A percentile compares a stretch with the other conserved stretches of the same genome.
These are phyloP conservation scores for Polygonum maritimum DNA, from an alignment of 148 eudicot species.

Conservation along the genomic window DNA sequence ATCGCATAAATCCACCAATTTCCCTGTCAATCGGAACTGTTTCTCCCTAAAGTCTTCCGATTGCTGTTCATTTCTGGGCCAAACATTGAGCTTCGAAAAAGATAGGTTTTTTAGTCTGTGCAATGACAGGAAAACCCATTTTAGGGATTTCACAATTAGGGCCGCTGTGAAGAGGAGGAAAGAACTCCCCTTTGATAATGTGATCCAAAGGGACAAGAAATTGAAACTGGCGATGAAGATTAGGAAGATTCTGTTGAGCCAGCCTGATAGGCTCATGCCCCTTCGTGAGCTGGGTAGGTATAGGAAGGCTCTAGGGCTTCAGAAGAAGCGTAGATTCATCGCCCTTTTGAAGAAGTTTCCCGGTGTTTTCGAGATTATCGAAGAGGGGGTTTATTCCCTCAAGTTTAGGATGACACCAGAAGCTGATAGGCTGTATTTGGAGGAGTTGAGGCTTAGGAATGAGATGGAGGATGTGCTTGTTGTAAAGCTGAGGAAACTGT, in stretches of 20 bases:
- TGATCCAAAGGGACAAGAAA: constrained; percentile 89
- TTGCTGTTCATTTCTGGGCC: constrained; percentile 44
- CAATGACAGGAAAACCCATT: constrained; percentile 33
- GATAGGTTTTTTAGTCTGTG: constrained; percentile 20
- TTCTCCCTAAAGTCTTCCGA: constrained; percentile 17
- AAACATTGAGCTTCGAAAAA: constrained; percentile 23
- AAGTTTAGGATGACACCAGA: constrained; percentile 78
- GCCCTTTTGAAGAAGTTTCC: constrained; percentile 86
- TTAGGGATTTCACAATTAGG: constrained; percentile 34
- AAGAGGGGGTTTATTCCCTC: constrained; percentile 84
- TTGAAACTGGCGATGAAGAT: constrained; percentile 74
- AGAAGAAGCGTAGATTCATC: constrained; percentile 58
- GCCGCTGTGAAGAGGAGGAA: constrained; percentile 88
- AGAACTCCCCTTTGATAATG: constrained; percentile 85
- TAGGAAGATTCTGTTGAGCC: constrained; percentile 64
- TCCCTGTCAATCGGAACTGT: constrained; percentile 21
- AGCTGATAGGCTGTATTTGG: constrained; percentile 85
- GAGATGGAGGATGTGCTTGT: constrained; percentile 84
- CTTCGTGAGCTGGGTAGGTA: constrained; percentile 70
- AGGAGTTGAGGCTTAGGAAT: constrained; percentile 81
- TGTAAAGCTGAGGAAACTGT: constrained; percentile 70
- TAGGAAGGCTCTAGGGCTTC: constrained; percentile 61
- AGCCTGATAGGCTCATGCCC: constrained; percentile 66
- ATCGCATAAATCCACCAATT: constrained; percentile 29
- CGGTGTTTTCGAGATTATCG: constrained; percentile 73